Conservation (phyloP, 768 basidiomycete species). For the Lactifluus echinatus region DNA sequence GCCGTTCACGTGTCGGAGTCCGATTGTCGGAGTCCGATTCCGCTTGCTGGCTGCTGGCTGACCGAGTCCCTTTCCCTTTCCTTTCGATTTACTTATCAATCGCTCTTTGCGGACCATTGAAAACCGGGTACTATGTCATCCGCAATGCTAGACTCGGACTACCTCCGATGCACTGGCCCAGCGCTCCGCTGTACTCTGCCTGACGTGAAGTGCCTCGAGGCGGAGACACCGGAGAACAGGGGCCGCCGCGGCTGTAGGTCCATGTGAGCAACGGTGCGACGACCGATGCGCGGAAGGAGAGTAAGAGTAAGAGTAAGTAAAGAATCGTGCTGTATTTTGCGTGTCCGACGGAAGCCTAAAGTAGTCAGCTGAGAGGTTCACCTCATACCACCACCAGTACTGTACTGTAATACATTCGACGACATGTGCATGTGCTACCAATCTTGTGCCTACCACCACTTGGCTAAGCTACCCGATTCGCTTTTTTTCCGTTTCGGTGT, state of each 20-base stretch:
- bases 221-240: not conserved
- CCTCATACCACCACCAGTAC: too few relatives aligned
- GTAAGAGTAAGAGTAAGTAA: too few relatives aligned
- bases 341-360: not conserved
- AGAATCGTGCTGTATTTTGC: not conserved
- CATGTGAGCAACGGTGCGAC: not conserved
- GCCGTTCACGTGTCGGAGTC: not conserved
- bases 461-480: too few relatives aligned
- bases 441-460: too few relatives aligned
- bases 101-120: not conserved
- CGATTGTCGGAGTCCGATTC: slow-evolving; percentile 6
- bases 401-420: too few relatives aligned
- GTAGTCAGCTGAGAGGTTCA: too few relatives aligned
- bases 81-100: too few relatives aligned
- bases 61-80: too few relatives aligned
- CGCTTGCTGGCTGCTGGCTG: not conserved
- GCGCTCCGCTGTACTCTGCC: not conserved
- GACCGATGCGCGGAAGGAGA: not conserved
- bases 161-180: not conserved
- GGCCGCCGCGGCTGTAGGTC: too few relatives aligned
- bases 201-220: not conserved
- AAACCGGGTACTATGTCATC: not conserved
- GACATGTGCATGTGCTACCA: too few relatives aligned
- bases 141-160: not conserved
- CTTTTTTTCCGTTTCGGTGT: too few relatives aligned